Conservation (phyloP, 78 protist genomes). For the Guillardia theta region DNA sequence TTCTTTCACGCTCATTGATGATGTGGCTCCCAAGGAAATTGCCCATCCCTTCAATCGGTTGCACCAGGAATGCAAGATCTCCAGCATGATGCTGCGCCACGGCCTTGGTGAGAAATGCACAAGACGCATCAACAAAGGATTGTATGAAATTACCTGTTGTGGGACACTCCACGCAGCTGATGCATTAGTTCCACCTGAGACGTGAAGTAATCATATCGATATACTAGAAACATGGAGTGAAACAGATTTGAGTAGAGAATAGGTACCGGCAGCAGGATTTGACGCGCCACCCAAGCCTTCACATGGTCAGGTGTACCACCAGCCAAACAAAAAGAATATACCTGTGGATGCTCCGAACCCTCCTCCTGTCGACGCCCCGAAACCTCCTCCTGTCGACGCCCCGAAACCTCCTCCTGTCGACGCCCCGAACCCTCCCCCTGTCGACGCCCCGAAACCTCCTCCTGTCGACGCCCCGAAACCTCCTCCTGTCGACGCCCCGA, state of each 20-base stretch:
- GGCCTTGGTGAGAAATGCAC: not conserved
- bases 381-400: too few species aligned
- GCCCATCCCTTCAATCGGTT: not conserved
- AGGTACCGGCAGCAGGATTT: too few species aligned
- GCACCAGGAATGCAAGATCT: not conserved
- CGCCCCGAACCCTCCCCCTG: too few species aligned
- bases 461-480: too few species aligned
- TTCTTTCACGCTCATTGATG: not conserved
- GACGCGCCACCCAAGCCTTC: too few species aligned
- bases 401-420: too few species aligned
- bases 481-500: too few species aligned
- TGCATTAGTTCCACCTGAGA: not conserved
- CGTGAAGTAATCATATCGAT: not conserved
- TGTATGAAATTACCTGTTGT: not conserved
- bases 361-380: too few species aligned
- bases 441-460: too few species aligned
- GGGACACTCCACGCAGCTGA: not conserved
- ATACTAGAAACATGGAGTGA: not conserved
- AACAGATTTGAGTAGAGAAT: not conserved
- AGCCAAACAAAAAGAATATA: too few species aligned
- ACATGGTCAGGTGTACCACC: too few species aligned
- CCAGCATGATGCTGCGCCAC: not conserved
- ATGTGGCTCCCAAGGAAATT: not conserved
- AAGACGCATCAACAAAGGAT: not conserved
- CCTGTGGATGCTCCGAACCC: too few species aligned